Evolutionary conservation across 768 basidiomycete genomes (phyloP), one percentile per base, ranked within the genome.

Genomic region (Paxillus ammoniavirescens): DNA sequence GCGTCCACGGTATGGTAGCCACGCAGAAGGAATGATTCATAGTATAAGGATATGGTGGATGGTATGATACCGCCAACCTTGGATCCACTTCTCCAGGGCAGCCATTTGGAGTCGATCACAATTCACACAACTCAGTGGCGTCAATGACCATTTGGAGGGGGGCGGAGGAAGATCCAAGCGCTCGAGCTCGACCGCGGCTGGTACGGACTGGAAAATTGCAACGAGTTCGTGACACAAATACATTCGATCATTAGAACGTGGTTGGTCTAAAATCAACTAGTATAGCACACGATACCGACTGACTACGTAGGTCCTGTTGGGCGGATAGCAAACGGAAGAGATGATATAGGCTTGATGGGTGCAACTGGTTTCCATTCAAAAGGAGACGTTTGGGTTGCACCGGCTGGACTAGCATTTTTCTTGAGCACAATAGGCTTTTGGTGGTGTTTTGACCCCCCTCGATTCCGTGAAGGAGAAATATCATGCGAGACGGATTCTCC

Each of bases 1-100:
- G 87, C 82, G 49, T 95, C 91, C 60, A 98, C 76, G 52, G 84
- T 84, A n/a, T n/a, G n/a, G 72, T 93, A 98, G 18, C 96, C 96
- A 5, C 96, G 84, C n/a, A 96, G 75, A 6, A 86, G 64, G 30
- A 98, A 82, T n/a, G 94, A 90, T 69, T 98, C 96, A n/a, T n/a
- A n/a, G 71, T 93, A 98, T 0, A 96, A 82, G 1, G 95, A 84
- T 54, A 98, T 87, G 0, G 96, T 98, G 0, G 86, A 84, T 5
- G 93, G 95, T 46, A 21, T 21, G 21, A 98, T 98, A 1, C 96
- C 96, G 21, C 96, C 96, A 5, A 98, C 86, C 43, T 84, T 86
- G 0, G 91, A 83, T 21, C 21, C 21, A 21, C 21, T 21, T 21
- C 21, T 21, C 21, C 21, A 21, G n/a, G n/a, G n/a, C n/a, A n/a